Base-by-base conservation (phyloP, 2,329 filamentous ascomycete species). In the Stemphylium beticola region DNA sequence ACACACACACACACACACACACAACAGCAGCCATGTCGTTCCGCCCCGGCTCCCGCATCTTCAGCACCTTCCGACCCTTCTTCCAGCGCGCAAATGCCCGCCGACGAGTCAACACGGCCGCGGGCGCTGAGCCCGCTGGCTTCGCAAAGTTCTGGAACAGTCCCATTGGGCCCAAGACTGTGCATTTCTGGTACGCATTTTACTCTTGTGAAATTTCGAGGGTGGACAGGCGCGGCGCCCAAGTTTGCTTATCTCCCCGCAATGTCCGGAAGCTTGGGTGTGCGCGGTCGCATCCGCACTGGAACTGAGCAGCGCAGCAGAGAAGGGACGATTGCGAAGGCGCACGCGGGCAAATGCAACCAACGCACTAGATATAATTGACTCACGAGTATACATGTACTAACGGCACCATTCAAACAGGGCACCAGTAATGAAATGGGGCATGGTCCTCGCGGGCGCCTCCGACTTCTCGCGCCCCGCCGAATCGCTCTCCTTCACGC, bases 351-450 rank as follows among this genome's bases (percentile, higher is more conserved):
- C 14, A 49, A 45, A 38, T 29, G 5, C 5, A 29, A 10, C 26
- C 10, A 29, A n/a, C n/a, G n/a, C 26, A 29, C 9, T 11, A 11
- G 26, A 29, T 29, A 29, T 29, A 9, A 11, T 29, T 29, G 2
- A 2, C 2, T 29, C 9, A 11, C 26, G 8, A 11, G 26, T 11
- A 29, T 11, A 11, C 10, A 36, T n/a, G 22, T 37, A 33, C 57
- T 53, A 42, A 57, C n/a, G n/a, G n/a, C 18, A 43, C 36, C 17
- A 33, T 29, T 9, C 2, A 12, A 15, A 17, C 66, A 93, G 91
- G 91, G 93, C 93, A 39, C 93, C 93, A 54, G 88, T 97, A 65
- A 96, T 97, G 92, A 97, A 74, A 71, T 99, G 95, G 95, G 87
- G 85, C 68, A 83, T 99, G 71, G 95, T 98, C 77, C 81, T 98